phyloP scores from a whole-genome alignment of 306 rosid genomes.

The Cucumis melo region DNA sequence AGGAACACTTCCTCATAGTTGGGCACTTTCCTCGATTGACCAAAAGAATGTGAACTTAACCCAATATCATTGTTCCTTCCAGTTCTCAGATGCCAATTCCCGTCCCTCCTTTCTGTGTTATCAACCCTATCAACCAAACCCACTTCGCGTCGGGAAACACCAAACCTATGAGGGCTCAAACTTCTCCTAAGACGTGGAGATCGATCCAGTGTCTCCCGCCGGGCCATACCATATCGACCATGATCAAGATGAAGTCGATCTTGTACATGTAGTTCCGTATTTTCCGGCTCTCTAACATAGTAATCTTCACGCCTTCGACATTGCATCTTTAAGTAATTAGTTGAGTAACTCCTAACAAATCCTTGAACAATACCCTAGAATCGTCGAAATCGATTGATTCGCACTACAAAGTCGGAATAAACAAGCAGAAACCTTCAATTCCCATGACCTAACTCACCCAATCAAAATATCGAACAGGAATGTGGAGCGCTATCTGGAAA shows the following conservation, averaged over 20 bases:
- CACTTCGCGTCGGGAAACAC: slow-evolving; percentile 25
- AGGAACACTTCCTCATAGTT: slow-evolving; percentile 20
- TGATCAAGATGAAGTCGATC: slow-evolving; percentile 23
- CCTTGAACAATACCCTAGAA: slow-evolving; percentile 1
- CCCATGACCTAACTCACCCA: slow-evolving; percentile 3
- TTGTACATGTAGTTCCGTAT: slow-evolving; percentile 25
- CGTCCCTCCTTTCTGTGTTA: slow-evolving; percentile 39
- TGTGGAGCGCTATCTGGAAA: background rate
- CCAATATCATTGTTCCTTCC: slow-evolving; percentile 23
- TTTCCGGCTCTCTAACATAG: slow-evolving; percentile 17
- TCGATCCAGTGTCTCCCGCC: slow-evolving; percentile 24
- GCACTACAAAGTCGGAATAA: slow-evolving; percentile 1
- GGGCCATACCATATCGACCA: slow-evolving; percentile 16
- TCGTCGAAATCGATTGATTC: background rate
- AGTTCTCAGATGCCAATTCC: slow-evolving; percentile 36
- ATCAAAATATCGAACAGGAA: background rate
- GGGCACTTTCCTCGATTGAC: slow-evolving; percentile 29
- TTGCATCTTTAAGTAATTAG: slow-evolving; percentile 34
- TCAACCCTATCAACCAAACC: slow-evolving; percentile 25
- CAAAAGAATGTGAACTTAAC: slow-evolving; percentile 44
- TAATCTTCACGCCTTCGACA: slow-evolving; percentile 38
- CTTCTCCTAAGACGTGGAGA: slow-evolving; percentile 30
- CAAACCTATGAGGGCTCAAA: slow-evolving; percentile 37
- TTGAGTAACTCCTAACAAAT: slow-evolving; percentile 12
- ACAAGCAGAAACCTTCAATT: background rate